A percentile compares a stretch with the other conserved stretches of the same genome.
phyloP scores from a whole-genome alignment of 768 basidiomycete species.

The Amylocystis lapponica region DNA sequence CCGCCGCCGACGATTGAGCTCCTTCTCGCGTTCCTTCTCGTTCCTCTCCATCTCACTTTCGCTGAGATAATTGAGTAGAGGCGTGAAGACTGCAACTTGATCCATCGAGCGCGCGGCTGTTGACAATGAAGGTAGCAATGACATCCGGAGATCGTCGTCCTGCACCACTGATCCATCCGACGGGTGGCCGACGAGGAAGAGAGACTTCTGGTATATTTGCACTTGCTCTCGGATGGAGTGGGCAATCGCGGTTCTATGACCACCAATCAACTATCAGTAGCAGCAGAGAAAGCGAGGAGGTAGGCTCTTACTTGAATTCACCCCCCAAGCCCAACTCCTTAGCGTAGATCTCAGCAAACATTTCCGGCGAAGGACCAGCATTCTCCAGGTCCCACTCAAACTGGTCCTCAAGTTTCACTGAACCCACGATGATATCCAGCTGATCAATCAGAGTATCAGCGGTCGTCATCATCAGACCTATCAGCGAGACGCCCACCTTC shows the following conservation, averaged over 20 bases:
- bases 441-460: slow-evolving; percentile 33
- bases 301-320: slow-evolving; percentile 92
- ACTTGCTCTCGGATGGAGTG: slow-evolving; percentile 96
- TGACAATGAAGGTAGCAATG: slow-evolving; percentile 80
- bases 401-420: slow-evolving; percentile 90
- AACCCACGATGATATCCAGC: slow-evolving; percentile 94
- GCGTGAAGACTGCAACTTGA: slow-evolving; percentile 77
- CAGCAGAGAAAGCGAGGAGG: slow-evolving; percentile 9
- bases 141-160: slow-evolving; percentile 88
- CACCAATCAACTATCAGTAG: background rate
- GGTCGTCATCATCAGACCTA: background rate
- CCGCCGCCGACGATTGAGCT: slow-evolving; percentile 78
- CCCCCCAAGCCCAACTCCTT: slow-evolving; percentile 85
- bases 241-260: slow-evolving; percentile 79
- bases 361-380: slow-evolving; percentile 75
- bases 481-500: slow-evolving; percentile 63
- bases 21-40: slow-evolving; percentile 93
- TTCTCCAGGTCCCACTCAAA: slow-evolving; percentile 98
- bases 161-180: slow-evolving; percentile 71
- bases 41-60: slow-evolving; percentile 84
- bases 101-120: slow-evolving; percentile 69
- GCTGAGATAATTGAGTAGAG: slow-evolving; percentile 82
- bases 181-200: slow-evolving; percentile 86
- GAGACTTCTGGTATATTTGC: slow-evolving; percentile 84
- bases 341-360: slow-evolving; percentile 83